phyloP scores from a whole-genome alignment of 2,329 filamentous ascomycete species.

The Periconia digitata region DNA sequence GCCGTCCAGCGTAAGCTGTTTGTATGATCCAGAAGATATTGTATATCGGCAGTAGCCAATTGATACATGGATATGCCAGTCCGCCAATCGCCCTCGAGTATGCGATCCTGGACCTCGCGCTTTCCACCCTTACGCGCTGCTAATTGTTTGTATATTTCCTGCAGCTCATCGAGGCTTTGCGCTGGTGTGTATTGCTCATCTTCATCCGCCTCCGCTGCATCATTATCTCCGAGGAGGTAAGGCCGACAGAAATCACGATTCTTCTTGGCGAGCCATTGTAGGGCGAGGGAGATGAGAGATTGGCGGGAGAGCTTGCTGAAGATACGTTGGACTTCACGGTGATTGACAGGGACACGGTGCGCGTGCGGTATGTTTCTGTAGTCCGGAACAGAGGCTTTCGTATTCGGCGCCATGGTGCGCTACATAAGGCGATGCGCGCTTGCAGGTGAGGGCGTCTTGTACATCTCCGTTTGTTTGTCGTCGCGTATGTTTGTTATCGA shows the following conservation, averaged over 20 bases:
- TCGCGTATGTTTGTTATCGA: not conserved
- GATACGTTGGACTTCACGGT: conserved; percentile 65
- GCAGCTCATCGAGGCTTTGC: conserved; percentile 65
- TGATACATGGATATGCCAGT: conserved; percentile 58
- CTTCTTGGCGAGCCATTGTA: conserved; percentile 74
- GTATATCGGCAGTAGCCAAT: conserved; percentile 57
- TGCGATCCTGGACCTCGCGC: conserved; percentile 57
- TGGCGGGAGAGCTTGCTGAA: conserved; percentile 71
- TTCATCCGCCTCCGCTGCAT: conserved; percentile 55
- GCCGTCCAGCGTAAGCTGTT: conserved; percentile 57
- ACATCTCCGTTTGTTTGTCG: not conserved
- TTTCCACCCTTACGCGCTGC: conserved; percentile 52
- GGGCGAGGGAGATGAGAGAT: conserved; percentile 69
- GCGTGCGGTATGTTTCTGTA: conserved; percentile 71
- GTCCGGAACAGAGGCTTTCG: conserved; percentile 59
- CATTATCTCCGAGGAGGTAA: conserved; percentile 51
- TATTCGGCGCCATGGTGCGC: conserved; percentile 28
- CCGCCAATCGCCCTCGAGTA: conserved; percentile 60
- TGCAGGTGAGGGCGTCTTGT: not conserved
- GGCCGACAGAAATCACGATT: conserved; percentile 64
- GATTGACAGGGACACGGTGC: conserved; percentile 67
- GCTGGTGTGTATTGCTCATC: conserved; percentile 71
- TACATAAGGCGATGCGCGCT: conserved; percentile 23
- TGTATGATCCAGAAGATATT: conserved; percentile 56
- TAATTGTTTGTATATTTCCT: conserved; percentile 50